Conservation (phyloP, 169 alveolate genomes). For the Cryptosporidium ubiquitum region DNA sequence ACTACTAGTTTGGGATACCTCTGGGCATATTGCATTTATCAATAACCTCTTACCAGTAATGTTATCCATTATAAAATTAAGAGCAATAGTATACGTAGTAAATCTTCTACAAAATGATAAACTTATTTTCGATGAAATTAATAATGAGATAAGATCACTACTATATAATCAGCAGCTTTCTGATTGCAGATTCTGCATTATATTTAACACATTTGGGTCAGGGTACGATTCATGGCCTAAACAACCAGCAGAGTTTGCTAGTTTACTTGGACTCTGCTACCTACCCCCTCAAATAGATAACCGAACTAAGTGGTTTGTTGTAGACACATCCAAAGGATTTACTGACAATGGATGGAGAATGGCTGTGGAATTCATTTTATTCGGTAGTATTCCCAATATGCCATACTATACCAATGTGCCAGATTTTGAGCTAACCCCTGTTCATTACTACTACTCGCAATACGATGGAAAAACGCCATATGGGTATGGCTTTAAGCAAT, state of each 20-base stretch:
- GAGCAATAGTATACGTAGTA: slow-evolving; percentile 72
- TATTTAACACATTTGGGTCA: slow-evolving; percentile 63
- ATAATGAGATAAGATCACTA: slow-evolving; percentile 30
- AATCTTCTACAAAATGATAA: slow-evolving; percentile 33
- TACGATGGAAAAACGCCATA: slow-evolving; percentile 28
- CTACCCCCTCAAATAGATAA: slow-evolving; percentile 67
- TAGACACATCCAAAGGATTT: slow-evolving; percentile 58
- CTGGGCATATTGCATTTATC: slow-evolving; percentile 42
- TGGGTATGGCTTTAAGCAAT: slow-evolving; percentile 10
- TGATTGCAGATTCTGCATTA: slow-evolving; percentile 42
- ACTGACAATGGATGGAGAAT: slow-evolving; percentile 58
- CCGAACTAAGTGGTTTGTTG: slow-evolving; percentile 61
- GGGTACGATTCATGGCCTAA: slow-evolving; percentile 58
- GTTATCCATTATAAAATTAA: slow-evolving; percentile 21
- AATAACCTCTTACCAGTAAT: slow-evolving; percentile 45
- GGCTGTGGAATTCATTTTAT: slow-evolving; percentile 64
- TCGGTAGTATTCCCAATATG: slow-evolving; percentile 33
- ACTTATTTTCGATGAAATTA: slow-evolving; percentile 42
- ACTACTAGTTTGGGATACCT: slow-evolving; percentile 52
- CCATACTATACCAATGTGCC: slow-evolving; percentile 67
- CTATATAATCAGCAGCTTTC: slow-evolving; percentile 40
- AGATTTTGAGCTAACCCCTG: slow-evolving; percentile 59
- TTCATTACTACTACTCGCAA: slow-evolving; percentile 49
- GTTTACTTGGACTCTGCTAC: slow-evolving; percentile 54
- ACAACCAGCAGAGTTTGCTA: slow-evolving; percentile 52